Percentiles rank a stretch among this genome's conserved stretches.
Conservation (phyloP, 163 green algal species). For the Scenedesmus sp. region DNA sequence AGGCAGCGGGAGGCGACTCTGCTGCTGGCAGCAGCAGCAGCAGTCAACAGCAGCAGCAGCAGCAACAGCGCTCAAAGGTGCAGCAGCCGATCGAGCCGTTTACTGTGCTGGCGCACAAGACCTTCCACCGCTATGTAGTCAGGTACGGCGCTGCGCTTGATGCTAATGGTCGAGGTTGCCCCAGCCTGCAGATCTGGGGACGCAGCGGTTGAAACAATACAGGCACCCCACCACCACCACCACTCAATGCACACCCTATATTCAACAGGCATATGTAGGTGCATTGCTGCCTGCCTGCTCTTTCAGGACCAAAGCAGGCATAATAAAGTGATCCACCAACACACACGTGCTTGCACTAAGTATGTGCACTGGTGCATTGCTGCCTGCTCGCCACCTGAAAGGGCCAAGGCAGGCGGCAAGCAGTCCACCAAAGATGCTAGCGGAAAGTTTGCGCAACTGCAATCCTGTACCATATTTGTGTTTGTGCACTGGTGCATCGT, state of each 20-base stretch:
- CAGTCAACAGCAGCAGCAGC: conserved; percentile 31
- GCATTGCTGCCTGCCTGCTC: no score
- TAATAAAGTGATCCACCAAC: no score
- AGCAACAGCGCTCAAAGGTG: conserved; percentile 8
- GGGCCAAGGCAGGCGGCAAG: conserved; percentile 87
- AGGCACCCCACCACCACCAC: conserved; percentile 53
- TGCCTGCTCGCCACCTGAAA: no score
- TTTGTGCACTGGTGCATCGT: neutral
- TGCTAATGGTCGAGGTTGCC: neutral
- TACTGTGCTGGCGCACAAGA: conserved; percentile 84
- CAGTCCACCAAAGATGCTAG: conserved; percentile 90
- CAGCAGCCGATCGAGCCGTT: conserved; percentile 58
- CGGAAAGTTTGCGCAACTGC: conserved; percentile 83
- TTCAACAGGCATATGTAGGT: no score
- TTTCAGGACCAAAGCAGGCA: no score
- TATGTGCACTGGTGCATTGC: neutral
- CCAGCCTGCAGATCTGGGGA: no score
- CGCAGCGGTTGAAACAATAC: conserved; percentile 51
- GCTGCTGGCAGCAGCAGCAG: neutral
- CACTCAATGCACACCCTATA: no score
- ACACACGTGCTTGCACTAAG: no score
- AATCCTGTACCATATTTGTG: conserved; percentile 81
- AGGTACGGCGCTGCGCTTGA: conserved; percentile 56
- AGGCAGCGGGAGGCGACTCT: neutral
- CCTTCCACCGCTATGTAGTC: conserved; percentile 91